A percentile compares a stretch with the other conserved stretches of the same genome.
Evolutionary conservation across 2,329 filamentous ascomycete species (phyloP).

Genomic region (Xylaria sp.): DNA sequence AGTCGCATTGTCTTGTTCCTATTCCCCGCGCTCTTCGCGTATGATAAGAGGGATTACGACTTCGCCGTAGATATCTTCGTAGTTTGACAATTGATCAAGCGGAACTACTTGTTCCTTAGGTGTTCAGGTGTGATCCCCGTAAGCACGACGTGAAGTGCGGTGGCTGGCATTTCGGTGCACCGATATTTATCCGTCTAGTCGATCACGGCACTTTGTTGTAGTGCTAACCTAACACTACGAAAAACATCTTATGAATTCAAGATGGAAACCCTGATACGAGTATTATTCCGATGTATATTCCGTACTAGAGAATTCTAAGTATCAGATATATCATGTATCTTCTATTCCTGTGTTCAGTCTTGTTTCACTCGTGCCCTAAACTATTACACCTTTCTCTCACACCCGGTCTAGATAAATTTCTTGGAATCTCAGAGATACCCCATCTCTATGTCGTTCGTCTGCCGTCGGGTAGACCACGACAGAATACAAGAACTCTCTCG

Average conservation of each 20-base stretch:
- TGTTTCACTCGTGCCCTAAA: not conserved
- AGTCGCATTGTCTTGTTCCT: not conserved
- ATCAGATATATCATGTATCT: not conserved
- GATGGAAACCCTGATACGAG: not conserved
- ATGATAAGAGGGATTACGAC: not conserved
- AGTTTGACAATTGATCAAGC: not conserved
- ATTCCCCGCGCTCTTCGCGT: not conserved
- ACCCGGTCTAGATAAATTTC: not conserved
- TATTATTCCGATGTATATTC: not conserved
- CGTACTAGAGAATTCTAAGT: not conserved
- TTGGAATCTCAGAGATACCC: not conserved
- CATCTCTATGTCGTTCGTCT: not conserved
- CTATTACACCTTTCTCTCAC: not conserved
- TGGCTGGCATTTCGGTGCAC: not conserved
- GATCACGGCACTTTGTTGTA: not conserved
- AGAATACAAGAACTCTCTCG: not conserved
- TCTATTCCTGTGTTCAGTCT: not conserved
- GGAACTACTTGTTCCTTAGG: not conserved
- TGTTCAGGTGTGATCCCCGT: not conserved
- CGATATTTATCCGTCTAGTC: not conserved
- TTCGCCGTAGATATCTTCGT: conserved; percentile 1
- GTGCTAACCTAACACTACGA: not conserved
- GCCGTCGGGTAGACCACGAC: not conserved
- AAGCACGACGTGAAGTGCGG: not conserved
- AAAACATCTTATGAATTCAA: not conserved